Conservation (phyloP, 2,329 filamentous ascomycete species). For the Myriosclerotinia scirpicola region DNA sequence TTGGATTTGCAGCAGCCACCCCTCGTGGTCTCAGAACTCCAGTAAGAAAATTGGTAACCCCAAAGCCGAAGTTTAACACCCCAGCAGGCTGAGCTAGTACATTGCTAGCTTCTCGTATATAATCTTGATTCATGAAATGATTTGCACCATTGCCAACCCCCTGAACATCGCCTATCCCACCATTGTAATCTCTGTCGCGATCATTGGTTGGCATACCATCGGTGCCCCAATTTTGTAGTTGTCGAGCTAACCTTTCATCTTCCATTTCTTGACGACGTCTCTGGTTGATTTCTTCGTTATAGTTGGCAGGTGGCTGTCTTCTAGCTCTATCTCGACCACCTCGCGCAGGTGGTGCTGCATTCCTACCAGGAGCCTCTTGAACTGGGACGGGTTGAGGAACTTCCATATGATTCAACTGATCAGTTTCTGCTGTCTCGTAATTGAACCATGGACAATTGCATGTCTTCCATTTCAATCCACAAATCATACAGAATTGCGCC, state of each 20-base stretch:
- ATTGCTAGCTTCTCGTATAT: slow-evolving; percentile 44
- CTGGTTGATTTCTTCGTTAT: slow-evolving; percentile 41
- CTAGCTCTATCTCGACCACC: slow-evolving; percentile 43
- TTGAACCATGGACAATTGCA: slow-evolving; percentile 84
- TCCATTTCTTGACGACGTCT: slow-evolving; percentile 47
- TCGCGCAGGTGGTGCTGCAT: slow-evolving; percentile 32
- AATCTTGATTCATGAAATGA: slow-evolving; percentile 64
- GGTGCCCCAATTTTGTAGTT: slow-evolving; percentile 48
- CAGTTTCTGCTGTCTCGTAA: slow-evolving; percentile 55
- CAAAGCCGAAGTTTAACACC: slow-evolving; percentile 39
- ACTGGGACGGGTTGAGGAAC: slow-evolving; percentile 41
- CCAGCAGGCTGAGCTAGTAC: slow-evolving; percentile 36
- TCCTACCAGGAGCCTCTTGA: slow-evolving; percentile 18
- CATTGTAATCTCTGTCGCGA: slow-evolving; percentile 41
- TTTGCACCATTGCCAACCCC: slow-evolving; percentile 52
- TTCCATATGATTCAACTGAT: slow-evolving; percentile 55
- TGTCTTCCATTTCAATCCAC: slow-evolving; percentile 76
- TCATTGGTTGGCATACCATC: slow-evolving; percentile 30
- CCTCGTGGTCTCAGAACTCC: slow-evolving; percentile 34
- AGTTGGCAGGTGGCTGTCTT: slow-evolving; percentile 34
- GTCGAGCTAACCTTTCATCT: slow-evolving; percentile 52
- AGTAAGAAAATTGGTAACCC: slow-evolving; percentile 40
- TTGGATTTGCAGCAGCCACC: slow-evolving; percentile 24
- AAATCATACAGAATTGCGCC: slow-evolving; percentile 85
- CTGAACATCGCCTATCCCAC: slow-evolving; percentile 47